Evolutionary conservation across 163 green algal species (phyloP).

Genomic region (Scenedesmus sp.): DNA sequence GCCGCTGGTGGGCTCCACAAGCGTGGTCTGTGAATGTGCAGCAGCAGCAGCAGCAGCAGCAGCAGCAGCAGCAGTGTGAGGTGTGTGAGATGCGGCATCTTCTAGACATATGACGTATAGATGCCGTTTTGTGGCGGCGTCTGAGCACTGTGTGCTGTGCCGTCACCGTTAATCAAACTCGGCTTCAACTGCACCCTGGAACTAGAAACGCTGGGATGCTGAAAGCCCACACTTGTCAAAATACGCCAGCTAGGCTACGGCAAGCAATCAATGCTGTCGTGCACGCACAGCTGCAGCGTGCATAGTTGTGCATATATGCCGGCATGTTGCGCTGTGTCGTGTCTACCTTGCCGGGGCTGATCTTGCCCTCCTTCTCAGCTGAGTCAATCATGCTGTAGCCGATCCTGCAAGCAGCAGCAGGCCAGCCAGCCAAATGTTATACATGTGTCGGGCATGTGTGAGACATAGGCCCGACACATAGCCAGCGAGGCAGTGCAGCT

Average conservation of each 20-base stretch:
- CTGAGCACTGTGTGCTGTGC: too few species aligned
- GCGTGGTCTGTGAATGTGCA: conserved; percentile 74
- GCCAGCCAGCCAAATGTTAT: background rate
- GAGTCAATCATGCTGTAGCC: conserved; percentile 92
- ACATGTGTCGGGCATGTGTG: background rate
- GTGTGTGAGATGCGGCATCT: too few species aligned
- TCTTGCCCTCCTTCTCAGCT: conserved; percentile 90
- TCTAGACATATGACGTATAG: too few species aligned
- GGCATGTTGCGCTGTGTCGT: background rate
- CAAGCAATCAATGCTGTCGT: background rate
- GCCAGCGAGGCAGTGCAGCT: too few species aligned
- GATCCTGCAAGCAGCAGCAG: conserved; percentile 75
- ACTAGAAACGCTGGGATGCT: background rate
- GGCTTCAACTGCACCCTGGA: too few species aligned
- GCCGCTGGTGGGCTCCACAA: conserved; percentile 96
- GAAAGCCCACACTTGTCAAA: background rate
- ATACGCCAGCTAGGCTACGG: too few species aligned
- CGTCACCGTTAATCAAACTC: too few species aligned
- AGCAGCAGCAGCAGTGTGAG: too few species aligned
- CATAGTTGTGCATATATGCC: background rate
- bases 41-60: background rate
- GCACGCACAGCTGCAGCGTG: background rate
- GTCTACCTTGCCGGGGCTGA: conserved; percentile 87
- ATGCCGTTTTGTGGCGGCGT: too few species aligned
- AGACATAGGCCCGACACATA: too few species aligned